Evolutionary conservation across 306 rosid genomes (phyloP), one percentile per base, ranked within the genome.

Genomic region (Glycine tomentella): DNA sequence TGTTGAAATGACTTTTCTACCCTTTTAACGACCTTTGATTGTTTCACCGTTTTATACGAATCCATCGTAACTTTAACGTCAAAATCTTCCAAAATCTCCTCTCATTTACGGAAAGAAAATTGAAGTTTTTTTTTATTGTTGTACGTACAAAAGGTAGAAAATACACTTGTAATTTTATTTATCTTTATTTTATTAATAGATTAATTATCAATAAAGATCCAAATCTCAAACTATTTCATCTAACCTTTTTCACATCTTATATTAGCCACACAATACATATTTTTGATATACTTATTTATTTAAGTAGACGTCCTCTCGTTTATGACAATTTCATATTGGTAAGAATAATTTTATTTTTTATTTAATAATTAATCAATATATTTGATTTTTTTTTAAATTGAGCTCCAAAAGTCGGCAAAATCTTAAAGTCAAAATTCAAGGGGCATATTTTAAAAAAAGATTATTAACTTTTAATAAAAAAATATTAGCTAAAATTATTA

Each of bases 351-450:
- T 15, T n/a, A 13, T 11, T 50, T 12, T 50, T n/a, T 50, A 6
- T 50, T 15, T 68, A 68, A 6, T 46, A 9, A 7, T 2, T 8
- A 8, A 46, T 46, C 8, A 46, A 46, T 46, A 46, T 46, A 38
- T 38, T 38, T 34, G 38, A 2, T 3, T 38, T 38, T n/a, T n/a
- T n/a, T n/a, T n/a, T n/a, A 63, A 51, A 38, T 57, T 71, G 16
- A 46, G 40, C 31, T 6, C 14, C 42, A 8, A 80, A 45, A 12
- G 76, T 36, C 52, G 57, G 34, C 70, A 64, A 73, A 20, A 45
- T 61, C 71, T 56, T 11, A 20, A 11, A 73, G 59, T 80, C 74
- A n/a, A 42, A 59, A 62, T 9, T 63, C 15, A 15, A 6, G 33
- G 4, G 7, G 2, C 20, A 6, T 53, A n/a, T n/a, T 53, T 53